Conservation (phyloP, 306 rosid genomes). For the Quercus aquifolioides region DNA sequence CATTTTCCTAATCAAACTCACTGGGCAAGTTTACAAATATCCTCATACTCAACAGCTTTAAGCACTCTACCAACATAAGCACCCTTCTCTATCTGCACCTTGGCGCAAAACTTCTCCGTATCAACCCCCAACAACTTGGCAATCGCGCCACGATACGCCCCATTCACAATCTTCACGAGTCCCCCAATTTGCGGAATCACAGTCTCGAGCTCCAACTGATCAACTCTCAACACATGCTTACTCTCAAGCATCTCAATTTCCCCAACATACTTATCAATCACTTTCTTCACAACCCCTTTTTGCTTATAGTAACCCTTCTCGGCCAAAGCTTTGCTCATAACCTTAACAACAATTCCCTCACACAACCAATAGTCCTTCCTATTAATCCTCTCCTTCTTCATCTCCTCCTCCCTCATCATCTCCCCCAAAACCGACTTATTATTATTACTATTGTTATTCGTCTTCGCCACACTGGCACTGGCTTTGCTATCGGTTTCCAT, state of each 20-base stretch:
- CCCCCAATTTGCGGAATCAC: slow-evolving; percentile 91
- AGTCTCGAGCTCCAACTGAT: slow-evolving; percentile 81
- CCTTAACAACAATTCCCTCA: slow-evolving; percentile 75
- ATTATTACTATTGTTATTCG: slow-evolving; percentile 39
- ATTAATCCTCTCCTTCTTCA: slow-evolving; percentile 74
- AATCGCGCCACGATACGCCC: slow-evolving; percentile 77
- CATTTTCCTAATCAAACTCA: slow-evolving; percentile 15
- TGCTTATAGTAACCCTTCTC: slow-evolving; percentile 88
- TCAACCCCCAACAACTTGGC: slow-evolving; percentile 72
- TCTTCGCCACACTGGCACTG: slow-evolving; percentile 8
- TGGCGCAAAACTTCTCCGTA: slow-evolving; percentile 64
- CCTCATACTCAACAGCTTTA: slow-evolving; percentile 79
- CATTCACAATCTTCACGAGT: slow-evolving; percentile 80
- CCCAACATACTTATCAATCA: slow-evolving; percentile 81
- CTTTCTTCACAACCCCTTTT: slow-evolving; percentile 74
- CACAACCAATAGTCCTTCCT: slow-evolving; percentile 86
- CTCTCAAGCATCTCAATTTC: slow-evolving; percentile 83
- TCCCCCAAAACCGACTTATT: slow-evolving; percentile 61
- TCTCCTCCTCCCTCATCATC: slow-evolving; percentile 84
- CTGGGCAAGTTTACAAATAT: slow-evolving; percentile 59
- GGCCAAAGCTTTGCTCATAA: slow-evolving; percentile 85
- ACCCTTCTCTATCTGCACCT: slow-evolving; percentile 92
- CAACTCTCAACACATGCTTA: slow-evolving; percentile 87
- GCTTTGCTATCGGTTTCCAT: slow-evolving; percentile 39
- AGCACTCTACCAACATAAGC: slow-evolving; percentile 83